A percentile compares a stretch with the other conserved stretches of the same genome.
phyloP scores from a whole-genome alignment of 768 basidiomycete genomes.

The Trametes coccinea region DNA sequence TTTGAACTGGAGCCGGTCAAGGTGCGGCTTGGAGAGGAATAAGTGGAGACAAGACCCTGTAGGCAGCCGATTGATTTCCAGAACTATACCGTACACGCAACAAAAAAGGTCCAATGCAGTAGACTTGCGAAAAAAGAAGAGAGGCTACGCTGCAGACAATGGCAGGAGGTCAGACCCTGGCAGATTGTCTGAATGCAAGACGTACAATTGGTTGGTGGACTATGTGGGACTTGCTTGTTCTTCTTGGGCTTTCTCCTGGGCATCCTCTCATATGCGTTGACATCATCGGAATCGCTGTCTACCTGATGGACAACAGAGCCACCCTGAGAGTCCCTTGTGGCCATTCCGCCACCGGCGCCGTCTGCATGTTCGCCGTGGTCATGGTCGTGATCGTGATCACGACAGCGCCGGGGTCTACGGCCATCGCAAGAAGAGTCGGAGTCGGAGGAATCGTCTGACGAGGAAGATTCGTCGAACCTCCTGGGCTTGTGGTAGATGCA shows the following conservation, averaged over 20 bases:
- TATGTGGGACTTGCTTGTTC: conserved; percentile 12
- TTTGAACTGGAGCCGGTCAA: conserved; percentile 47
- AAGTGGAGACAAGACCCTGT: not conserved
- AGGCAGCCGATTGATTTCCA: not conserved
- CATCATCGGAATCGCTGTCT: conserved; percentile 26
- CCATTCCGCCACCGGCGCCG: conserved; percentile 15
- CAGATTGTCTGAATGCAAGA: not conserved
- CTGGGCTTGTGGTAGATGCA: conserved; percentile 91
- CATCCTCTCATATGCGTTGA: conserved; percentile 39
- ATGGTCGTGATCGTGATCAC: conserved; percentile 21
- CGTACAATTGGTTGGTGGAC: conserved; percentile 3
- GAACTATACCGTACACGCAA: conserved; percentile 5
- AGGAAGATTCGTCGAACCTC: conserved; percentile 77
- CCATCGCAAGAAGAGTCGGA: conserved; percentile 32
- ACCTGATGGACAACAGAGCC: conserved; percentile 30
- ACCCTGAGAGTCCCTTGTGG: conserved; percentile 19
- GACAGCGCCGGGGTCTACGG: conserved; percentile 11
- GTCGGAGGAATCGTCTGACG: conserved; percentile 55
- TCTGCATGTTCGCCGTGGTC: conserved; percentile 18
- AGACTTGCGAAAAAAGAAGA: not conserved
- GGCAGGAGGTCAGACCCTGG: not conserved
- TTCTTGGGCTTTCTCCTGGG: conserved; percentile 31
- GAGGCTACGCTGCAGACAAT: not conserved
- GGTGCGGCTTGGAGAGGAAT: conserved; percentile 31
- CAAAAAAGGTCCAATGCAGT: not conserved